These are phyloP conservation scores for Scheffersomyces coipomensis DNA, from an alignment of 805 yeast genomes.

Conservation along the genomic window DNA sequence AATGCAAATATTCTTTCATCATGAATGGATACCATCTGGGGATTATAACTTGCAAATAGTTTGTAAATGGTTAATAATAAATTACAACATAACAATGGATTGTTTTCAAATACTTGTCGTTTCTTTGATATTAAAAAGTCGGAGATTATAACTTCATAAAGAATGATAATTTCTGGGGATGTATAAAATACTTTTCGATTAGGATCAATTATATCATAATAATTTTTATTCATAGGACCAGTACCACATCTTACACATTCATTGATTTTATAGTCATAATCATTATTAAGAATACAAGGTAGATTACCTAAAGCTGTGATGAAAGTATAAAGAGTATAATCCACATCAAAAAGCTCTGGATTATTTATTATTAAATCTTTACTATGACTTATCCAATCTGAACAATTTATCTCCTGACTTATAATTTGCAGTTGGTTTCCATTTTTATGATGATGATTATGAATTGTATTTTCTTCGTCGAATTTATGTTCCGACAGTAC, in stretches of 20 bases:
- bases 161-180: conserved; percentile 15
- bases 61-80: conserved; percentile 48
- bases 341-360: conserved; percentile 8
- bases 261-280: conserved; percentile 25
- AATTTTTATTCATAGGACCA: conserved; percentile 18
- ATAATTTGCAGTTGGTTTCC: background rate
- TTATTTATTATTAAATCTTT: conserved; percentile 7
- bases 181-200: conserved; percentile 21
- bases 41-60: conserved; percentile 52
- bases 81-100: conserved; percentile 35
- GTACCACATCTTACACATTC: conserved; percentile 41
- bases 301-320: conserved; percentile 40
- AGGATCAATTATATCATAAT: conserved; percentile 20
- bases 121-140: conserved; percentile 13
- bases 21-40: conserved; percentile 31
- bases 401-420: conserved; percentile 5
- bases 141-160: conserved; percentile 23
- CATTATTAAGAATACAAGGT: conserved; percentile 40
- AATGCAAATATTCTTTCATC: conserved; percentile 35
- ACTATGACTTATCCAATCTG: conserved; percentile 22
- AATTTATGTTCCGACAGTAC: background rate
- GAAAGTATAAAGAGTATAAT: conserved; percentile 20
- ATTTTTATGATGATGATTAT: background rate
- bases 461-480: background rate
- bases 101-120: conserved; percentile 7